Evolutionary conservation across 768 basidiomycete species (phyloP), one percentile per base, ranked within the genome.

Genomic region (Phaeolepiota aurea): DNA sequence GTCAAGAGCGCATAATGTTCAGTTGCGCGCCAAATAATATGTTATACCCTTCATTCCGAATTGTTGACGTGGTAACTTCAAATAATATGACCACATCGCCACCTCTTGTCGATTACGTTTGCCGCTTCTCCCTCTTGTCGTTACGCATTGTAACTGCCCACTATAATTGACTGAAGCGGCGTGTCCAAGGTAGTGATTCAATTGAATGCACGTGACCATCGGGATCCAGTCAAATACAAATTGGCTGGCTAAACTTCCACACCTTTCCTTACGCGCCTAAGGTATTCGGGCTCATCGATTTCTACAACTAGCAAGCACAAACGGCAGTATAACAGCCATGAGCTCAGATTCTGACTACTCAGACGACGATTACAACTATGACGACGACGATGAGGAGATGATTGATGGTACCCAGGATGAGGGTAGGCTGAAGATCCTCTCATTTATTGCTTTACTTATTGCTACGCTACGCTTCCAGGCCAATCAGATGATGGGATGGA

Each of bases 301-400:
- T 42, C 14, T 44, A 40, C 43, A 33, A 41, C 45, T 28, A 42
- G 39, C 32, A 46, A 13, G 22, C 35, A 32, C 44, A 31, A 7
- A 15, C 31, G 18, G 30, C n/a, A 18, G 20, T 25, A 21, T 22
- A 21, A 4, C 18, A n/a, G 41, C 36, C 32, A 71, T 71, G 69
- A 58, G 61, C 14, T 83, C 83, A 41, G 83, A 85, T 59, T 79
- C 79, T 46, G 81, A 82, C 25, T 72, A 74, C 54, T 83, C 79
- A 3, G 82, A 85, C 56, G 76, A 82, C 25, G 81, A 82, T 41
- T 63, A 54, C 32, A 72, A 77, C 13, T 81, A 78, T n/a, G n/a
- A n/a, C 59, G 78, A 75, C 47, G 77, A 82, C 43, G 83, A 84
- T 42, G 81, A 82, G 47, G 81, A 83, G 43, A 82, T 83, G 59